Evolutionary conservation across 1,139 yeast species (phyloP).

Genomic region (Blastobotrys niveus): DNA sequence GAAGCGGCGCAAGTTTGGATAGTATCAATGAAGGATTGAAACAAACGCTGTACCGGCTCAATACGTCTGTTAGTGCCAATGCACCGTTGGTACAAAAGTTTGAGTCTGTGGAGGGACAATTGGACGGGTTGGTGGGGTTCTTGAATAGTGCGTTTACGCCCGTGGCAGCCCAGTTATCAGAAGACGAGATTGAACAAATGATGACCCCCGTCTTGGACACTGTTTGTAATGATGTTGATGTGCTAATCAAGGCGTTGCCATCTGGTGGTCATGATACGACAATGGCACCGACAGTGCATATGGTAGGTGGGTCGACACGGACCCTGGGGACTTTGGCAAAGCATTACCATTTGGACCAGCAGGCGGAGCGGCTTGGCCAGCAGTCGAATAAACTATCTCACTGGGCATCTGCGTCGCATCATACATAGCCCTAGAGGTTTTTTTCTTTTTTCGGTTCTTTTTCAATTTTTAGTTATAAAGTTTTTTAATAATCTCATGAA

Average conservation of each 20-base stretch:
- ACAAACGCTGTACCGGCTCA: too few species aligned
- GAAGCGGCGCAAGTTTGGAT: not conserved
- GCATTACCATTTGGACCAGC: not conserved
- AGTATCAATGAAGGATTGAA: too few species aligned
- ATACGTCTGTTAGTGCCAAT: too few species aligned
- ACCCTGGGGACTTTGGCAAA: constrained; percentile 1
- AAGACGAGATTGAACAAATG: too few species aligned
- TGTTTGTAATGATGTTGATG: too few species aligned
- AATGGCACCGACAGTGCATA: not conserved
- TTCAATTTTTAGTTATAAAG: not conserved
- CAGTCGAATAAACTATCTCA: not conserved
- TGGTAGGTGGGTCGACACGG: constrained; percentile 1
- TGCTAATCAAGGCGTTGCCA: too few species aligned
- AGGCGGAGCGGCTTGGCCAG: not conserved
- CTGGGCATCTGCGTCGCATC: not conserved
- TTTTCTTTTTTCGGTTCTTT: not conserved
- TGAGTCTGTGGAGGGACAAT: not conserved
- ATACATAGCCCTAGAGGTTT: not conserved
- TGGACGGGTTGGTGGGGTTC: constrained; percentile 6
- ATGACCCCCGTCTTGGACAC: too few species aligned
- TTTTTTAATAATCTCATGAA: not conserved
- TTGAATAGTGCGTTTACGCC: not conserved
- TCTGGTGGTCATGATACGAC: not conserved
- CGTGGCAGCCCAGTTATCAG: too few species aligned
- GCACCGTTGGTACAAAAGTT: too few species aligned